phyloP scores from a whole-genome alignment of 441 rosid genomes.

The Kokia cookei region DNA sequence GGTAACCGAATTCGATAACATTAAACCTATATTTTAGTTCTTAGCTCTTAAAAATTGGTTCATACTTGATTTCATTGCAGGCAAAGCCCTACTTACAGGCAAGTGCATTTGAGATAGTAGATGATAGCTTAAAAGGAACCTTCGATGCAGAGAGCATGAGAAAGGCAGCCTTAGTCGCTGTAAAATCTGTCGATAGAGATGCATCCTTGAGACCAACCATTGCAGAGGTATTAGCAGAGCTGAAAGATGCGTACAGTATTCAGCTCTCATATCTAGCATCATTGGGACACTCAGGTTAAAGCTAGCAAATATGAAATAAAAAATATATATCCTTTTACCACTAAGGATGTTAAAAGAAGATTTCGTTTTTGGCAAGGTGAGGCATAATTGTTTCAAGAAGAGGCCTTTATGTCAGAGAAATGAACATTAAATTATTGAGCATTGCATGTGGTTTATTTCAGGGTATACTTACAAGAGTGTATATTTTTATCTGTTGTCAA shows the following conservation, averaged over 20 bases:
- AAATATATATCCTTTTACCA: not conserved
- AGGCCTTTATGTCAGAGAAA: not conserved
- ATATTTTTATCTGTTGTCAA: not conserved
- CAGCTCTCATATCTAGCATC: constrained; percentile 76
- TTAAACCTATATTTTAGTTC: not conserved
- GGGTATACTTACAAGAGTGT: not conserved
- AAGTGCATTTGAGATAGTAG: constrained; percentile 79
- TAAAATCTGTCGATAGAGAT: constrained; percentile 76
- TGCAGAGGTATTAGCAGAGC: constrained; percentile 54
- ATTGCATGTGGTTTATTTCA: not conserved
- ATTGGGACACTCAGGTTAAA: constrained; percentile 39
- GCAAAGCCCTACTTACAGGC: constrained; percentile 94
- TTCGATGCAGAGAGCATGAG: constrained; percentile 73
- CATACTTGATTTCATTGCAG: constrained; percentile 30
- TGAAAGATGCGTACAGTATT: constrained; percentile 67
- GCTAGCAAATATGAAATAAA: constrained; percentile 6
- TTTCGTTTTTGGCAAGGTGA: not conserved
- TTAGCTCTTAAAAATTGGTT: not conserved
- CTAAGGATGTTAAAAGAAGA: not conserved
- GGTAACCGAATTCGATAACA: not conserved
- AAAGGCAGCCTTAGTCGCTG: constrained; percentile 58
- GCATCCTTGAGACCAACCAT: constrained; percentile 69
- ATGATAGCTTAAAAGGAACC: constrained; percentile 57
- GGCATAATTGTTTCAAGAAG: not conserved
- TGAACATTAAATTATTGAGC: not conserved